Percentiles rank a stretch among this genome's conserved stretches.
Evolutionary conservation across 2,329 filamentous ascomycete genomes (phyloP).

Genomic region (Ceratocystis albifundus): DNA sequence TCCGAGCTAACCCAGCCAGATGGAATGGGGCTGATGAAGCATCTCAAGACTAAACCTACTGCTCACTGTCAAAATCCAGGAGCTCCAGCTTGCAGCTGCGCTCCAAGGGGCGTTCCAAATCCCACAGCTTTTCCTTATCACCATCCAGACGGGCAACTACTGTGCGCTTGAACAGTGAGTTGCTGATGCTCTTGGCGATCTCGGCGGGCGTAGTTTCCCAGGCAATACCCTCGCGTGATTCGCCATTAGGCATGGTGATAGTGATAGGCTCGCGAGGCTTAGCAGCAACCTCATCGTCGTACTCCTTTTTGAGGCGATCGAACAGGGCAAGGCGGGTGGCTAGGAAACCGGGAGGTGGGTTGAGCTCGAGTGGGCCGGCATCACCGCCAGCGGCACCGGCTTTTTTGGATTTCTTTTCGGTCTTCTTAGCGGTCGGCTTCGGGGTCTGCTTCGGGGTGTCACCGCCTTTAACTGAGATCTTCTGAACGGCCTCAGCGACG

Average conservation of each 20-base stretch:
- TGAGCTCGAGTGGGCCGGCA: constrained; percentile 37
- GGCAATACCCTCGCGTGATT: constrained; percentile 59
- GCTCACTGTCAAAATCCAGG: constrained; percentile 56
- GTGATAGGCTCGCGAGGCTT: constrained; percentile 64
- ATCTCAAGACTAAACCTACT: constrained; percentile 20
- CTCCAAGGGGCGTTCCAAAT: constrained; percentile 82
- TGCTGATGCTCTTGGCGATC: constrained; percentile 69
- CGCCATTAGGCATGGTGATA: constrained; percentile 62
- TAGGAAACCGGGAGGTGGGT: constrained; percentile 60
- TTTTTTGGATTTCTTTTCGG: constrained; percentile 41
- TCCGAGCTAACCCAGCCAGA: neutral
- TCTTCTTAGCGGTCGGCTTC: constrained; percentile 30
- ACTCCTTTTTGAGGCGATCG: constrained; percentile 73
- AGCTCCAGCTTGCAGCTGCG: constrained; percentile 75
- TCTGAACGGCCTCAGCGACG: constrained; percentile 48
- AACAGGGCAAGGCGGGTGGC: constrained; percentile 63
- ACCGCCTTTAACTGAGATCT: constrained; percentile 42
- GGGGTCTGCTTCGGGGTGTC: constrained; percentile 22
- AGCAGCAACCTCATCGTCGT: constrained; percentile 61
- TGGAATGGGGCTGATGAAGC: neutral
- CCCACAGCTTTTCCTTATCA: constrained; percentile 63
- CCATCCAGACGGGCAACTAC: constrained; percentile 80
- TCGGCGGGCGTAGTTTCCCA: constrained; percentile 84
- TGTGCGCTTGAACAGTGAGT: constrained; percentile 71
- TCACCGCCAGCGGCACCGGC: constrained; percentile 31